phyloP scores from a whole-genome alignment of 202 grass and related monocot genomes.

The Alloteropsis angusta region DNA sequence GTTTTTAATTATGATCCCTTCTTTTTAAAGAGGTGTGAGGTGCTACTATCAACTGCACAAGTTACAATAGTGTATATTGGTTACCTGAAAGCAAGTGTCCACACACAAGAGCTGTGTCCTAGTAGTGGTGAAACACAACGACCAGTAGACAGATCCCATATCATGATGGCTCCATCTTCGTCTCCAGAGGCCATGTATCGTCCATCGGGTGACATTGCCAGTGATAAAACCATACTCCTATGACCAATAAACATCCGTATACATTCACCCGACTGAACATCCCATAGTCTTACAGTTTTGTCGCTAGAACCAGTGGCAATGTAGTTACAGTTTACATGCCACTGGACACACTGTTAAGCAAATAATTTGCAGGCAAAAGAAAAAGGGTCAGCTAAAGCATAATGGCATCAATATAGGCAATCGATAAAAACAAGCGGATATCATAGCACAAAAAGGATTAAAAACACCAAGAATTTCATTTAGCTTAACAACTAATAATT shows the following conservation, averaged over 20 bases:
- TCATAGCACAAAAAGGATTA: background rate
- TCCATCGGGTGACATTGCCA: slow-evolving; percentile 92
- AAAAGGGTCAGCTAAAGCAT: slow-evolving; percentile 3
- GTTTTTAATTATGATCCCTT: background rate
- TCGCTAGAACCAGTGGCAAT: slow-evolving; percentile 92
- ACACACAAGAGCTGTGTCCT: slow-evolving; percentile 84
- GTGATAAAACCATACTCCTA: slow-evolving; percentile 85
- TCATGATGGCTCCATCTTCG: slow-evolving; percentile 91
- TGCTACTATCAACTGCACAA: background rate
- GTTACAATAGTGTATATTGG: background rate
- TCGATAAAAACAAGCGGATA: slow-evolving; percentile 23
- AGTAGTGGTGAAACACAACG: slow-evolving; percentile 65
- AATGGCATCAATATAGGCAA: background rate
- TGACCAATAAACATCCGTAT: slow-evolving; percentile 93
- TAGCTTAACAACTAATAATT: background rate
- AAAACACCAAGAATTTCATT: background rate
- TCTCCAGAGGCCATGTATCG: slow-evolving; percentile 91
- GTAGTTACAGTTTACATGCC: slow-evolving; percentile 98
- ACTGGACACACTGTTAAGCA: slow-evolving; percentile 77
- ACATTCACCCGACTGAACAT: slow-evolving; percentile 84
- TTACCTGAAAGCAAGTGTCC: slow-evolving; percentile 95
- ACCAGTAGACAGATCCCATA: slow-evolving; percentile 90
- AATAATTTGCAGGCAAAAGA: background rate
- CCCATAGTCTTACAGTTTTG: slow-evolving; percentile 93
- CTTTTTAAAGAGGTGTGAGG: background rate